phyloP scores from a whole-genome alignment of 169 alveolate genomes.

The Cyclospora cayetanensis region DNA sequence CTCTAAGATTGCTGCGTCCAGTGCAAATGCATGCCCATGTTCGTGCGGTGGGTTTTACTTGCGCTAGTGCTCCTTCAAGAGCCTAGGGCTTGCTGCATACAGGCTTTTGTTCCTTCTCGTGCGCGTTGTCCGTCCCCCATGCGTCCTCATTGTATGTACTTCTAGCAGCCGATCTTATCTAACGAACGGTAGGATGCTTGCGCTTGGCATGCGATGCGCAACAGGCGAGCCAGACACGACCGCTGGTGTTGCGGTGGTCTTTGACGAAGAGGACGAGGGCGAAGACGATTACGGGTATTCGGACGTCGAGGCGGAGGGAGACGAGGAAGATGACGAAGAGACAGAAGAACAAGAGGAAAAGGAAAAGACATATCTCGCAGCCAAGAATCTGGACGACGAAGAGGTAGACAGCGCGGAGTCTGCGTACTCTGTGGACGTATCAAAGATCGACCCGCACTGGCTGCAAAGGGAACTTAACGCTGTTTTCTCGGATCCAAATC shows the following conservation, averaged over 20 bases:
- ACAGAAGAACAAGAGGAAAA: constrained; percentile 77
- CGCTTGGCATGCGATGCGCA: no score
- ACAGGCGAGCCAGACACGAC: constrained; percentile 77
- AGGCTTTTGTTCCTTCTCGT: no score
- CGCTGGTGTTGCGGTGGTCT: constrained; percentile 77
- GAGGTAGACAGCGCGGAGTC: constrained; percentile 80
- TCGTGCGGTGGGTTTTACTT: no score
- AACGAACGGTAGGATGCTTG: no score
- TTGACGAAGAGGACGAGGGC: constrained; percentile 78
- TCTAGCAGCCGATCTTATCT: no score
- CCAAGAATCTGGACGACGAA: constrained; percentile 52
- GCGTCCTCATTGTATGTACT: no score
- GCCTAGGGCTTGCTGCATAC: no score
- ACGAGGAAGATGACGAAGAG: constrained; percentile 76
- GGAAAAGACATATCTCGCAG: constrained; percentile 64
- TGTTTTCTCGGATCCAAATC: constrained; percentile 84
- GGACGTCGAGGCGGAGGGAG: constrained; percentile 69
- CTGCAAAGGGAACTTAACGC: constrained; percentile 92
- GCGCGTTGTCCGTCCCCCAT: no score
- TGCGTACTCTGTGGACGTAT: constrained; percentile 81
- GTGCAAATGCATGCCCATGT: no score
- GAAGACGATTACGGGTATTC: constrained; percentile 76
- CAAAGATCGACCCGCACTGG: constrained; percentile 96
- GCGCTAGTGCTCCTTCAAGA: no score
- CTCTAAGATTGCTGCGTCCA: no score